A percentile compares a stretch with the other conserved stretches of the same genome.
phyloP scores from a whole-genome alignment of 208 protist genomes.

The Trypanosoma mega region DNA sequence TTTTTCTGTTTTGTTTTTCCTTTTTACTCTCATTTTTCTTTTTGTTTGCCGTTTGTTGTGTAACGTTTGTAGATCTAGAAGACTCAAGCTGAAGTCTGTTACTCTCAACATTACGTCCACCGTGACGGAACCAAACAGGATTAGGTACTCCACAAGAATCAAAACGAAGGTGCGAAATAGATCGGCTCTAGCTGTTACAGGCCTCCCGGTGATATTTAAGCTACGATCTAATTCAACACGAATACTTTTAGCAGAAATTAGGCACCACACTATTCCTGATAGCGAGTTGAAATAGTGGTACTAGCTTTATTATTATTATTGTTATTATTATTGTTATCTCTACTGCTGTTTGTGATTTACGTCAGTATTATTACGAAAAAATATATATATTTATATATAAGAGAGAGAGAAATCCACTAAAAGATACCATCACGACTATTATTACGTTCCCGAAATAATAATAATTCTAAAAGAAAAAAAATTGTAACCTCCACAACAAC shows the following conservation, averaged over 20 bases:
- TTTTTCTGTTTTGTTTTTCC: background rate
- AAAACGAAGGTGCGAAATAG: background rate
- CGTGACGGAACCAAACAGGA: background rate
- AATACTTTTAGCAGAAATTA: no score
- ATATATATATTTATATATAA: background rate
- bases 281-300: no score
- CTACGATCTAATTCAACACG: no score
- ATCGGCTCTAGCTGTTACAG: no score
- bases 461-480: slow-evolving; percentile 15
- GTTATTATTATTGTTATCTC: no score
- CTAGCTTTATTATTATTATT: no score
- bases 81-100: background rate
- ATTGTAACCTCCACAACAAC: slow-evolving; percentile 1
- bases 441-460: no score
- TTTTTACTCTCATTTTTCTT: slow-evolving; percentile 2
- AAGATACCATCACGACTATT: background rate
- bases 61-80: background rate
- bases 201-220: no score
- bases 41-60: no score
- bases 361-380: no score
- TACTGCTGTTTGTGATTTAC: background rate
- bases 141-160: background rate
- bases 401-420: background rate
- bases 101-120: background rate
- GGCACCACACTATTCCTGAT: no score